These are phyloP conservation scores for Porphyrellus cyaneotinctus DNA, from an alignment of 768 basidiomycete species.

Conservation along the genomic window DNA sequence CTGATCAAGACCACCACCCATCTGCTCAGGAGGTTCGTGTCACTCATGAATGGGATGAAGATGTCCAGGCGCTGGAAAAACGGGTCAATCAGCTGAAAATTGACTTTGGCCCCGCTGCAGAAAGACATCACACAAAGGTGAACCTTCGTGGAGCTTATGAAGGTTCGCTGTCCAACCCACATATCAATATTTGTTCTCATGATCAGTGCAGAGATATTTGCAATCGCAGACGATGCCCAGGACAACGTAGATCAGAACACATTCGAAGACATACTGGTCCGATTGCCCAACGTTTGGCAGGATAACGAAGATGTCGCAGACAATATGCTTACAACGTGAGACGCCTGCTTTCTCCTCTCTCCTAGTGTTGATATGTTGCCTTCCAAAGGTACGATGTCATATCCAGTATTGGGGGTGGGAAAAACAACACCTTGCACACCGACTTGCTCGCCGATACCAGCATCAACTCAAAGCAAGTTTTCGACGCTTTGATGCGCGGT, in stretches of 20 bases:
- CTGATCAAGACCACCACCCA: constrained; percentile 11
- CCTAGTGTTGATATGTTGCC: not conserved
- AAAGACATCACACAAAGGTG: constrained; percentile 41
- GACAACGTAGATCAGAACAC: constrained; percentile 36
- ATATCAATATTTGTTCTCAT: constrained; percentile 10
- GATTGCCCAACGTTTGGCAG: constrained; percentile 55
- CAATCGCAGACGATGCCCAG: constrained; percentile 22
- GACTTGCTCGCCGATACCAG: constrained; percentile 56
- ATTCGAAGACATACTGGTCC: constrained; percentile 48
- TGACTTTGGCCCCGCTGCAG: constrained; percentile 44
- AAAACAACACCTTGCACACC: constrained; percentile 39
- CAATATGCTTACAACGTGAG: constrained; percentile 60
- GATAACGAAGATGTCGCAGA: constrained; percentile 44
- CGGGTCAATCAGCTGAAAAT: constrained; percentile 24
- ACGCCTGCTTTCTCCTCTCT: not conserved
- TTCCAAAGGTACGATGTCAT: constrained; percentile 56
- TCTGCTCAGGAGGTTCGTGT: not conserved
- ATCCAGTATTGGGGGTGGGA: constrained; percentile 51
- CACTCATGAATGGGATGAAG: constrained; percentile 37
- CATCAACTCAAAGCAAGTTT: constrained; percentile 51
- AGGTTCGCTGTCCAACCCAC: constrained; percentile 36
- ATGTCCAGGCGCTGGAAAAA: constrained; percentile 36
- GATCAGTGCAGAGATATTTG: constrained; percentile 38
- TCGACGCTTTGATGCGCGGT: constrained; percentile 48
- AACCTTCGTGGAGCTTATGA: constrained; percentile 54